Evolutionary conservation across 164 flowering plant species (phyloP).

Genomic region (Liquidambar formosana): DNA sequence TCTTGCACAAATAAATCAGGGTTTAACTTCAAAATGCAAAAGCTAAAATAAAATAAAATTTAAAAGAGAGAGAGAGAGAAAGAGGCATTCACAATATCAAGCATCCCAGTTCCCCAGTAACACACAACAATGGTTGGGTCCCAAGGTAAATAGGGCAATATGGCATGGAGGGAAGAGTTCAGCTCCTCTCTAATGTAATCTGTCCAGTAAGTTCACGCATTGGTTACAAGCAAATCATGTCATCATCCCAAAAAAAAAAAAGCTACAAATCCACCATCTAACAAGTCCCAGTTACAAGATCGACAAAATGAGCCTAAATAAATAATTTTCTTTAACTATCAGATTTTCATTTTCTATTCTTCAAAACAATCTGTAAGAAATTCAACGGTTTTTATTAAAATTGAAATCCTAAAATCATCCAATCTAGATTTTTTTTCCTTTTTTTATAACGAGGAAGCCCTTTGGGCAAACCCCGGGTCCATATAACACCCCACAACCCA

Average conservation of each 20-base stretch:
- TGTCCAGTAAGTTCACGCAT: background rate
- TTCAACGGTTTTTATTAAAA: no score
- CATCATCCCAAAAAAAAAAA: background rate
- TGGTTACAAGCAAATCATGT: background rate
- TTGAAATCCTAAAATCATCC: no score
- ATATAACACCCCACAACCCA: no score
- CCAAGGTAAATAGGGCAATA: background rate
- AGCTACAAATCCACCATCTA: background rate
- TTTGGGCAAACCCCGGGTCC: no score
- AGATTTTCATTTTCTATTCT: no score
- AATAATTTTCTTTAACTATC: background rate
- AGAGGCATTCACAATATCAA: slow-evolving; percentile 3
- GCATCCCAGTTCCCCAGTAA: background rate
- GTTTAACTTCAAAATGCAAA: background rate
- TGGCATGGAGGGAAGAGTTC: background rate
- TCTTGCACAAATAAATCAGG: background rate
- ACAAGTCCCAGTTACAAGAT: background rate
- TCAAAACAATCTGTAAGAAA: no score
- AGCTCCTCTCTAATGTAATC: background rate
- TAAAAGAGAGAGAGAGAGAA: background rate
- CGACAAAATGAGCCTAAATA: background rate
- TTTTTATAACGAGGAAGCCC: no score
- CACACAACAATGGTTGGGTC: background rate
- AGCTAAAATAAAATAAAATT: background rate
- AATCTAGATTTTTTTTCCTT: no score